Base-by-base conservation (phyloP, 148 eudicot genomes). In the Diospyros kaki region DNA sequence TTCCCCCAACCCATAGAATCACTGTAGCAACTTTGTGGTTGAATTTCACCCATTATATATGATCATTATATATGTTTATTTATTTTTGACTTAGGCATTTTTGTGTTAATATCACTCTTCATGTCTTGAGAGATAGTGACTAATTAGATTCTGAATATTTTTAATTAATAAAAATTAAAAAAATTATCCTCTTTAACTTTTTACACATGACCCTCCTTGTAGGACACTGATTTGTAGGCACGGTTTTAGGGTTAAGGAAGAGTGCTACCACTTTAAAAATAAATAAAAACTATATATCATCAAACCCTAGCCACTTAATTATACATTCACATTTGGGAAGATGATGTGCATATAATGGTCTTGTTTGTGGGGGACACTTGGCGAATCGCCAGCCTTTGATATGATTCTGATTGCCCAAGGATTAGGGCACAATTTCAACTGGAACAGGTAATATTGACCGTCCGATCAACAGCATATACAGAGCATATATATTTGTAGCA, bases 391-490 rank as follows among this genome's bases (percentile, higher is more conserved):
- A 12, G 63, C 70, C 72, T 53, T 6, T 73, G 81, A 73, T 78
- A 45, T 46, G 71, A 72, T 72, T 65, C 76, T 72, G 39, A 73
- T 28, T 73, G 81, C 73, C 50, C 5, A 66, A 73, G 15, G 66
- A 68, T 73, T 48, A 50, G 76, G 73, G 60, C 51, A 48, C 81
- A 77, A n/a, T 58, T 39, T 79, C 54, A 75, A 70, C 38, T 64
- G 9, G 7, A 6, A 79, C 81, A 79, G 81, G 9, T 79, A 68
- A 62, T 68, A 52, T 43, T 73, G 81, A 73, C 65, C 69, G 44
- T 61, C 41, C 18, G 44, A 59, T 67, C 59, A 79, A 68, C 63
- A 66, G 68, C 69, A 67, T 45, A 68, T 58, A n/a, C 9, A 28
- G 5, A 4, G 6, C n/a, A 66, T 6, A 28, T 4, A 13, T 4